These are phyloP conservation scores for Diutina siamensis DNA, from an alignment of 1,139 yeast genomes.

Conservation along the genomic window DNA sequence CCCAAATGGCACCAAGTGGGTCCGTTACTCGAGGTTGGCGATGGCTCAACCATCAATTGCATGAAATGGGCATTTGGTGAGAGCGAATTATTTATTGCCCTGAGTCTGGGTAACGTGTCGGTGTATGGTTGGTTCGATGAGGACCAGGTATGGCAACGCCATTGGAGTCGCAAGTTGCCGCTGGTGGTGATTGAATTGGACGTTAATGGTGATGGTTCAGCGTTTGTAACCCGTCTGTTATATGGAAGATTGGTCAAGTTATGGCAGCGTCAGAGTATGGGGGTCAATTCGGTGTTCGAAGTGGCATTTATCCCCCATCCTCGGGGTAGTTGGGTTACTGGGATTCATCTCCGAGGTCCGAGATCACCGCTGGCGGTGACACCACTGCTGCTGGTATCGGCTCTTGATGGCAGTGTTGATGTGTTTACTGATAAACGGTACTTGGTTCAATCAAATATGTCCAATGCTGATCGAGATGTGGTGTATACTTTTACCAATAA, in stretches of 20 bases:
- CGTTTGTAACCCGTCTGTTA: slow-evolving; percentile 47
- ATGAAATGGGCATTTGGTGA: slow-evolving; percentile 56
- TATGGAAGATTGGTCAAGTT: slow-evolving; percentile 61
- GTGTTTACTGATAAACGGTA: background rate
- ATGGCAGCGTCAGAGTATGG: slow-evolving; percentile 67
- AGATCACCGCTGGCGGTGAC: background rate
- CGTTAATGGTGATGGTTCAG: slow-evolving; percentile 53
- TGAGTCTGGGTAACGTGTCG: slow-evolving; percentile 36
- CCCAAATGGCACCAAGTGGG: slow-evolving; percentile 33
- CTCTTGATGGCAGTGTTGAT: background rate
- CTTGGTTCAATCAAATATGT: background rate
- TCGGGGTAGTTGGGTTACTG: slow-evolving; percentile 33
- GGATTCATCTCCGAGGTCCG: slow-evolving; percentile 10
- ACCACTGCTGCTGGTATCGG: background rate
- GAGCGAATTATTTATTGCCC: slow-evolving; percentile 53
- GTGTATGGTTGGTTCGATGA: slow-evolving; percentile 40
- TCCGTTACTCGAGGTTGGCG: background rate
- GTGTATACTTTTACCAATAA: slow-evolving; percentile 54
- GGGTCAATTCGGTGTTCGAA: slow-evolving; percentile 58
- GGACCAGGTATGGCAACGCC: slow-evolving; percentile 19
- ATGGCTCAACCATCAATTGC: slow-evolving; percentile 25
- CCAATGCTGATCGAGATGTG: slow-evolving; percentile 18
- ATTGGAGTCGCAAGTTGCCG: slow-evolving; percentile 50
- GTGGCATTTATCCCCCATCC: slow-evolving; percentile 60
- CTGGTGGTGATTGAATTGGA: slow-evolving; percentile 42